phyloP scores from a whole-genome alignment of 169 alveolate genomes.

The Plasmodium yoelii region DNA sequence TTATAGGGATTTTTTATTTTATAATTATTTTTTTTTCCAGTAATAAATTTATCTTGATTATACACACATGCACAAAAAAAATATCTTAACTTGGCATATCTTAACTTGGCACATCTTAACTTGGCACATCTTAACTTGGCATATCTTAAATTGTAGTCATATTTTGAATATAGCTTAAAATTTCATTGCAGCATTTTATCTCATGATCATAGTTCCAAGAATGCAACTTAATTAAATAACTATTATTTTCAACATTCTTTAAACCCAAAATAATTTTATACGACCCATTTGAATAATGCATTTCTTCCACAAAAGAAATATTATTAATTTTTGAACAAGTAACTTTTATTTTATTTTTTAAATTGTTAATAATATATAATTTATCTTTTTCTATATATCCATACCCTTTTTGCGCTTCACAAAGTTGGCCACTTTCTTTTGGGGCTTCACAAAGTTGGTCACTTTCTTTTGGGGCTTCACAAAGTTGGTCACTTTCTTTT shows the following conservation, averaged over 20 bases:
- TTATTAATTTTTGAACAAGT: conserved; percentile 25
- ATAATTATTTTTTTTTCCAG: too few relatives aligned
- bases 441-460: background rate
- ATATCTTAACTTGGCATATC: too few relatives aligned
- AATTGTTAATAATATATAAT: conserved; percentile 23
- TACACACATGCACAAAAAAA: too few relatives aligned
- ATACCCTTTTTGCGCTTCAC: conserved; percentile 23
- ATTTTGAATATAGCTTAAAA: conserved; percentile 28
- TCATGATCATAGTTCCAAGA: conserved; percentile 48
- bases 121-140: too few relatives aligned
- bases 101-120: too few relatives aligned
- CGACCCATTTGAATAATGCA: conserved; percentile 21
- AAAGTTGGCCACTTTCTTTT: background rate
- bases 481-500: background rate
- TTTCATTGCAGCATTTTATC: conserved; percentile 26
- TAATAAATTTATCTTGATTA: too few relatives aligned
- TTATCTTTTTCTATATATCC: conserved; percentile 31
- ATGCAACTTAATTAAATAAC: conserved; percentile 22
- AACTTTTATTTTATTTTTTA: conserved; percentile 38
- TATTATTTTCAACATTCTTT: conserved; percentile 28
- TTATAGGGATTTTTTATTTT: too few relatives aligned
- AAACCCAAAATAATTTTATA: conserved; percentile 38
- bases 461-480: conserved; percentile 5
- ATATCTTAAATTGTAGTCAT: too few relatives aligned
- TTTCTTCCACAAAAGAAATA: conserved; percentile 47